phyloP scores from a whole-genome alignment of 2,329 filamentous ascomycete genomes.

The Cladosporium velox region DNA sequence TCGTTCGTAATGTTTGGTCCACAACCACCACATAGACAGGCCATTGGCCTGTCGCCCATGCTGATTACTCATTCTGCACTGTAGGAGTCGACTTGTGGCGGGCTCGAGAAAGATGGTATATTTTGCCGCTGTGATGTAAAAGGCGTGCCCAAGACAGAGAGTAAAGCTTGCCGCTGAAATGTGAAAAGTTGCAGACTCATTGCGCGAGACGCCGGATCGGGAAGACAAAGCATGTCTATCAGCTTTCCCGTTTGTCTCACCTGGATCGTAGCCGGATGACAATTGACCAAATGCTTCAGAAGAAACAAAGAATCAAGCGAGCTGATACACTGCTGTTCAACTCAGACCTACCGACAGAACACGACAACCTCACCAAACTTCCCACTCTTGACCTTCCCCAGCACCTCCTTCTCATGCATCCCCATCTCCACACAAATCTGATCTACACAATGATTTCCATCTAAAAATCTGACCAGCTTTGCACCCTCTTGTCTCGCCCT shows the following conservation, averaged over 20 bases:
- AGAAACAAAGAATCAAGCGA: neutral
- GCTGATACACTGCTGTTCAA: neutral
- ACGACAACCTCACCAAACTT: slow-evolving; percentile 35
- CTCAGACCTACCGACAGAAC: slow-evolving; percentile 25
- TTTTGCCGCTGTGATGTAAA: neutral
- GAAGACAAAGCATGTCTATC: neutral
- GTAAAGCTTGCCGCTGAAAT: neutral
- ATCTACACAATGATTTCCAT: slow-evolving; percentile 76
- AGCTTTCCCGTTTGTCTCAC: neutral
- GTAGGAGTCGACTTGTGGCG: neutral
- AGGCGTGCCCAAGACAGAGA: neutral
- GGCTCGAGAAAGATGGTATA: neutral
- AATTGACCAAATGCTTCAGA: neutral
- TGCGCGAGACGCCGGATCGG: neutral
- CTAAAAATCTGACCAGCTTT: slow-evolving; percentile 65
- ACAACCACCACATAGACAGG: neutral
- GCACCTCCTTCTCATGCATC: slow-evolving; percentile 68
- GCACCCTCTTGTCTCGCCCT: slow-evolving; percentile 42
- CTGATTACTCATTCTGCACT: neutral
- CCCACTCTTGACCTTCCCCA: slow-evolving; percentile 65
- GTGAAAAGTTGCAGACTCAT: neutral
- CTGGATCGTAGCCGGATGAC: neutral
- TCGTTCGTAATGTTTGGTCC: neutral
- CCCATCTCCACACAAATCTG: slow-evolving; percentile 78
- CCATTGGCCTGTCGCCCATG: neutral